phyloP scores from a whole-genome alignment of 106 monocot species.

The Amphibolis antarctica region DNA sequence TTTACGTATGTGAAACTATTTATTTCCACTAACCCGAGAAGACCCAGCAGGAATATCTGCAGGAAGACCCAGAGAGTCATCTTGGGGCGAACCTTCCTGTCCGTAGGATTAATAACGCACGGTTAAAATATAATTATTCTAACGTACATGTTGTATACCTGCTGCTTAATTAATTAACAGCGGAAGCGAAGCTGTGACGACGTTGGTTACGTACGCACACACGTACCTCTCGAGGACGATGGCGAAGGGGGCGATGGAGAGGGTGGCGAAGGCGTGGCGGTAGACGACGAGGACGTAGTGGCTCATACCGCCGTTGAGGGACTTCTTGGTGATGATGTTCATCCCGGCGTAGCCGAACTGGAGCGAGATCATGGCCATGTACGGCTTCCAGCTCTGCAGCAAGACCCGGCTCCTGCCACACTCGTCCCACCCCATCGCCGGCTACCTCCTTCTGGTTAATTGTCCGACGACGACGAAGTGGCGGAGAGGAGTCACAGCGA shows the following conservation, averaged over 20 bases:
- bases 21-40: conserved; percentile 17
- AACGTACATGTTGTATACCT: no score
- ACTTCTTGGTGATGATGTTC: conserved; percentile 36
- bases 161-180: no score
- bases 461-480: no score
- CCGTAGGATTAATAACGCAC: not conserved
- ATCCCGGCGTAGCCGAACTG: conserved; percentile 37
- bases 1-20: no score
- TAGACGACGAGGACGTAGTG: conserved; percentile 41
- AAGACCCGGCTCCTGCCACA: not conserved
- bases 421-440: not conserved
- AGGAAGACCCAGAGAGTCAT: conserved; percentile 22
- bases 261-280: conserved; percentile 36
- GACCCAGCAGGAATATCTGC: conserved; percentile 28
- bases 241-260: conserved; percentile 38
- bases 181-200: no score
- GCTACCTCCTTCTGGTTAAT: no score
- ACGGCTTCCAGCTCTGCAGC: conserved; percentile 23
- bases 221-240: conserved; percentile 24
- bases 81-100: conserved; percentile 24
- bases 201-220: not conserved
- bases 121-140: no score
- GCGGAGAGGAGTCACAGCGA: no score
- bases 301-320: conserved; percentile 40
- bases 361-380: conserved; percentile 31